phyloP scores from a whole-genome alignment of 179 eudicot genomes.

The Pouteria campechiana region DNA sequence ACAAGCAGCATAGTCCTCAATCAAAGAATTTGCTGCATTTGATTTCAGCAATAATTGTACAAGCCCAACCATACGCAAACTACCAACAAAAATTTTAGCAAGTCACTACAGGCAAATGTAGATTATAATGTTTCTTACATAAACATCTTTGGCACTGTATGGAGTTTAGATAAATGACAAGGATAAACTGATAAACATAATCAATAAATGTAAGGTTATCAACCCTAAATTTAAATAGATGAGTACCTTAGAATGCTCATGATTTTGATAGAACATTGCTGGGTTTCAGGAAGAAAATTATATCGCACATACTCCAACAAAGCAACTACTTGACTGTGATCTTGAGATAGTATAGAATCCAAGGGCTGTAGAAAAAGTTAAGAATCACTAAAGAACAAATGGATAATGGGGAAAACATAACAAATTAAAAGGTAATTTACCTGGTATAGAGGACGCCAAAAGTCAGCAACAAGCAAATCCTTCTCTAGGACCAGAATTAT shows the following conservation, averaged over 20 bases:
- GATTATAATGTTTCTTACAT: too few species aligned
- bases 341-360: constrained; percentile 85
- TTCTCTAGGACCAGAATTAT: constrained; percentile 70
- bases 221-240: too few species aligned
- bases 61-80: constrained; percentile 90
- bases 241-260: constrained; percentile 75
- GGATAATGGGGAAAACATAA: too few species aligned
- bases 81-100: too few species aligned
- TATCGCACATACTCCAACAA: constrained; percentile 93
- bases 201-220: too few species aligned
- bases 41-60: constrained; percentile 72
- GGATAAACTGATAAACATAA: too few species aligned
- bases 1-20: constrained; percentile 97
- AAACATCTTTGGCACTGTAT: too few species aligned
- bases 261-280: constrained; percentile 76
- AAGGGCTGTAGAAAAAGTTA: constrained; percentile 44
- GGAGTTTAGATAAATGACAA: too few species aligned
- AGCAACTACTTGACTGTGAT: constrained; percentile 81
- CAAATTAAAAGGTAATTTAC: constrained; percentile 12
- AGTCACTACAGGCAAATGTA: too few species aligned
- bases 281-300: constrained; percentile 77
- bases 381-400: neutral
- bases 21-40: constrained; percentile 64
- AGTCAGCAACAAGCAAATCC: constrained; percentile 70
- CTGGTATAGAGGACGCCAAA: constrained; percentile 97